Evolutionary conservation across 164 flowering plant genomes (phyloP), one percentile per base, ranked within the genome.

Genomic region (Hamamelis virginiana): DNA sequence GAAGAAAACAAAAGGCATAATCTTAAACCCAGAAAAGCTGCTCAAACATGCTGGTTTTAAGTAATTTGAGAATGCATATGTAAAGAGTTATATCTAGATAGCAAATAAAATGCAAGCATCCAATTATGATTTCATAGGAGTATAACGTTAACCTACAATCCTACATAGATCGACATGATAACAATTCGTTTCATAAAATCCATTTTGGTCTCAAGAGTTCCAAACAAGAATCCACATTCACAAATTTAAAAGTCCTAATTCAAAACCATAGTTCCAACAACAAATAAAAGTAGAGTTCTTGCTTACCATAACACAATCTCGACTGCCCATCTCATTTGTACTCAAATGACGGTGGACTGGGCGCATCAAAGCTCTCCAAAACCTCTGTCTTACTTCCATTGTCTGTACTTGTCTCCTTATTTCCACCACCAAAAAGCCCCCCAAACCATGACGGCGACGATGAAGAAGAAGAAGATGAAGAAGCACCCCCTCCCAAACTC

Each of bases 361-460:
- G 50, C 0, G 50, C 50, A 46, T 46, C 41, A 33, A 33, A 33
- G 41, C 41, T 33, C 41, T 33, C 41, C 41, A 33, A 33, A 33
- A 33, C 41, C 50, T 46, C 50, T 0, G 50, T 46, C 50, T 46
- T 46, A 10, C 50, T 46, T 46, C 50, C 50, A 10, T 14, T 15
- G 16, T 10, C 50, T 10, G 50, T 46, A 46, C 50, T 15, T 15
- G 16, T 46, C 18, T 82, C 85, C 69, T 80, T 73, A 73, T 78
- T 75, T 27, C 70, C 73, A 19, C 75, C 78, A 51, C 86, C 78
- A 72, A 83, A 81, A 4, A 76, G 27, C 25, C 83, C 86, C 13
- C 86, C 85, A 74, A 85, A 69, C 89, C 81, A 85, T 19, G 83
- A 80, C 21, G 80, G 66, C 3, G 83, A 80, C 0, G 81, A 44